These are phyloP conservation scores for Lanmaoa rubissima DNA, from an alignment of 768 basidiomycete species.

Conservation along the genomic window DNA sequence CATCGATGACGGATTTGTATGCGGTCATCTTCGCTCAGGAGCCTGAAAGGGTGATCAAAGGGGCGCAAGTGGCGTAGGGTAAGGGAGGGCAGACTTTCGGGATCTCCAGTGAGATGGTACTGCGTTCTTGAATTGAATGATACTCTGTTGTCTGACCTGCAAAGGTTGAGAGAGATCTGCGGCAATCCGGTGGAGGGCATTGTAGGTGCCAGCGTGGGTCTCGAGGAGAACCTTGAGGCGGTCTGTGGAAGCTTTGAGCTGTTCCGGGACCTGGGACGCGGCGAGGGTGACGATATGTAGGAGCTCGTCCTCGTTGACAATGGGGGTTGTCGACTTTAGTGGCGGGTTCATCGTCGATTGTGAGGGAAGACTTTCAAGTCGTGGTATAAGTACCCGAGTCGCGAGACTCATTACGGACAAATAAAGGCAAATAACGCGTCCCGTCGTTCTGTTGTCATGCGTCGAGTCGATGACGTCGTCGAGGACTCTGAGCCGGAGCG, in stretches of 20 bases:
- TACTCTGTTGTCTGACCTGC: conserved; percentile 71
- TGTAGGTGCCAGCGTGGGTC: conserved; percentile 62
- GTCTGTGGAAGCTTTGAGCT: conserved; percentile 47
- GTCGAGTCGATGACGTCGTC: background rate
- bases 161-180: conserved; percentile 57
- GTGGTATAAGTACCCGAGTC: background rate
- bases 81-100: conserved; percentile 52
- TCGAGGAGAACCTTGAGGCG: conserved; percentile 68
- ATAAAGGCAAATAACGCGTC: conserved; percentile 49
- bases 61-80: background rate
- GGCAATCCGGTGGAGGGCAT: conserved; percentile 73
- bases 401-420: conserved; percentile 17
- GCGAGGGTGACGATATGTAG: conserved; percentile 64
- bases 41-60: conserved; percentile 39
- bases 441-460: conserved; percentile 5
- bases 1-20: no score
- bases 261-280: conserved; percentile 66
- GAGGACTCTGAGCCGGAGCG: background rate
- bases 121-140: conserved; percentile 88
- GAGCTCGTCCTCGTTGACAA: conserved; percentile 61
- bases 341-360: conserved; percentile 25
- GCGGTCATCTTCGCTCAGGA: conserved; percentile 68
- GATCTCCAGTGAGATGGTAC: conserved; percentile 75
- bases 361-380: background rate
- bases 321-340: conserved; percentile 21